Conservation (phyloP, 2,329 filamentous ascomycete genomes). For the Metarhizium robertsii region DNA sequence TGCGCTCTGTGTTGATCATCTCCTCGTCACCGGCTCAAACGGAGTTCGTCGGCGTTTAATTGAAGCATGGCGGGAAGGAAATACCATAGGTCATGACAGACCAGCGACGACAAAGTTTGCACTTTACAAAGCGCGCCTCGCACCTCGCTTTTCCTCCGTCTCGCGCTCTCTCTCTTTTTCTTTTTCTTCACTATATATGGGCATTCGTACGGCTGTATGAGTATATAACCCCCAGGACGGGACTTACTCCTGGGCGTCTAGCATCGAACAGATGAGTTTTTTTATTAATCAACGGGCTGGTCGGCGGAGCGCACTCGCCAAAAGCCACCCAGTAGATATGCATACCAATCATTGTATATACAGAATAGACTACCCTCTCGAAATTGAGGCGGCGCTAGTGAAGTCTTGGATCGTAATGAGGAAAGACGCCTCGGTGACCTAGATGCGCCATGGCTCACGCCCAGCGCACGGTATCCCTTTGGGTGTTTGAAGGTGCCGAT, state of each 20-base stretch:
- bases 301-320: background rate
- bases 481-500: too few species aligned
- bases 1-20: background rate
- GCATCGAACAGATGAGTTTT: background rate
- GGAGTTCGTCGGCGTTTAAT: background rate
- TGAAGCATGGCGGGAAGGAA: background rate
- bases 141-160: background rate
- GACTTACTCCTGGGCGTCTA: too few species aligned
- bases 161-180: background rate
- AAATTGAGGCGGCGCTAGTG: too few species aligned
- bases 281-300: background rate
- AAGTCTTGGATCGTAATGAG: too few species aligned
- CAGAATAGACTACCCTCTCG: background rate
- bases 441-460: background rate
- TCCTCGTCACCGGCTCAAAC: background rate
- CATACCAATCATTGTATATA: background rate
- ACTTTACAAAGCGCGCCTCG: background rate
- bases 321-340: background rate
- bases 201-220: too few species aligned
- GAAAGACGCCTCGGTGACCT: too few species aligned
- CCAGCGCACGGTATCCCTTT: background rate
- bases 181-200: too few species aligned
- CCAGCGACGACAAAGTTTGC: background rate
- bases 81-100: background rate
- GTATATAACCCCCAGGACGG: too few species aligned